Evolutionary conservation across 345 rosid genomes (phyloP).

Genomic region (Populus ilicifolia): DNA sequence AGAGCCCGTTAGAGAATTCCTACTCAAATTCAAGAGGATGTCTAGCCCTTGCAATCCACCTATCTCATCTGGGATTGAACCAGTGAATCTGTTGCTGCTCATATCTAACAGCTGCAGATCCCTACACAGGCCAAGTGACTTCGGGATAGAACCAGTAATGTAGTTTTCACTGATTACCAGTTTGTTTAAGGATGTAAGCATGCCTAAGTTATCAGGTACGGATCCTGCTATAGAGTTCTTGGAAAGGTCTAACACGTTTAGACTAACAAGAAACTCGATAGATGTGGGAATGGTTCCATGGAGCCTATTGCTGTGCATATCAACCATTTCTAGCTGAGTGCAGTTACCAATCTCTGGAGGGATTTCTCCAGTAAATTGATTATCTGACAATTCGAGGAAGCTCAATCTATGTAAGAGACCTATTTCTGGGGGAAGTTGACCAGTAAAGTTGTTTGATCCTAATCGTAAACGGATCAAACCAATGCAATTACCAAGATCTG

Average conservation of each 20-base stretch:
- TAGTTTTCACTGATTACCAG: constrained; percentile 47
- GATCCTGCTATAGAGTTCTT: constrained; percentile 40
- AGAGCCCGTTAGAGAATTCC: constrained; percentile 54
- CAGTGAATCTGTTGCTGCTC: constrained; percentile 49
- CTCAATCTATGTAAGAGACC: constrained; percentile 42
- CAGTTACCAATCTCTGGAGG: constrained; percentile 57
- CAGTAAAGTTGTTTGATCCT: constrained; percentile 51
- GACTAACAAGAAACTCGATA: constrained; percentile 37
- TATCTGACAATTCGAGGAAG: constrained; percentile 63
- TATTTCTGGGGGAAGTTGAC: constrained; percentile 48
- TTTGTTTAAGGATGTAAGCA: constrained; percentile 53
- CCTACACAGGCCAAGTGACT: constrained; percentile 49
- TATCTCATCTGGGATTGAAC: constrained; percentile 52
- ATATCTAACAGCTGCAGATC: constrained; percentile 59
- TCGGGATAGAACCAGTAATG: constrained; percentile 52
- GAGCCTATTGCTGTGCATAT: constrained; percentile 47
- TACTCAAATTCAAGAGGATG: constrained; percentile 60
- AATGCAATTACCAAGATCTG: constrained; percentile 48
- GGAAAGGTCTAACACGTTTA: constrained; percentile 61
- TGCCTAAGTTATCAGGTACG: constrained; percentile 50
- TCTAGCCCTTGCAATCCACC: constrained; percentile 56
- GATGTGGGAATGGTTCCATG: constrained; percentile 50
- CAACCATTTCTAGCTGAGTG: constrained; percentile 53
- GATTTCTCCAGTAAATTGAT: constrained; percentile 48
- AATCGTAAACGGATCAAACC: constrained; percentile 55